Evolutionary conservation across 768 basidiomycete genomes (phyloP).

Genomic region (Mycena crocata): DNA sequence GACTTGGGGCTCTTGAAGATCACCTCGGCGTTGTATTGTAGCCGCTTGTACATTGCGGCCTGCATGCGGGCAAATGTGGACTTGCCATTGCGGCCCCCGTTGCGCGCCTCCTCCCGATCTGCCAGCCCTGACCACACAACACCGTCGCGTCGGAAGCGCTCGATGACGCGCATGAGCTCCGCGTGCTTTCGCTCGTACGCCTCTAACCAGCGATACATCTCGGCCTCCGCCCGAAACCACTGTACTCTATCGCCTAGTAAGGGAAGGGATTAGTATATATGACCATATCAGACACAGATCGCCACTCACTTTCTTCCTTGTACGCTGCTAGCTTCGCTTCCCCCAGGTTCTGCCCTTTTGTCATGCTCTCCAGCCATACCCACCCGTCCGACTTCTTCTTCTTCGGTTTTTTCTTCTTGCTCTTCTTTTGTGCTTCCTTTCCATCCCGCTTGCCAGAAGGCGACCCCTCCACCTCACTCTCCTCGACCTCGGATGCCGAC

Average conservation of each 20-base stretch:
- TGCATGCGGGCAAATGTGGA: too few species aligned
- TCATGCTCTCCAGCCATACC: slow-evolving; percentile 2
- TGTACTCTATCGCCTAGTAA: slow-evolving; percentile 14
- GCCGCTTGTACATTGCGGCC: too few species aligned
- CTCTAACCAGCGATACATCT: slow-evolving; percentile 11
- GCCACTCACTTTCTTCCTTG: too few species aligned
- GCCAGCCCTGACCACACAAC: slow-evolving; percentile 10
- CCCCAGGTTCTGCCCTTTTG: background rate
- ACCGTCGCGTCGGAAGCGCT: slow-evolving; percentile 4
- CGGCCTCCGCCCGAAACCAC: slow-evolving; percentile 6
- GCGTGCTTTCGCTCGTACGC: slow-evolving; percentile 7
- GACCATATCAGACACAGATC: too few species aligned
- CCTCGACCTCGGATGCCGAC: background rate
- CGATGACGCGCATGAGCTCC: slow-evolving; percentile 8
- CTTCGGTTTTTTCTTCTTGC: background rate
- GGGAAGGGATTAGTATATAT: background rate
- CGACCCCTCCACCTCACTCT: background rate
- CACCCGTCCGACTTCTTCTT: slow-evolving; percentile 10
- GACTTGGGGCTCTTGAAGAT: too few species aligned
- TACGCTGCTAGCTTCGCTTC: background rate
- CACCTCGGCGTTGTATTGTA: too few species aligned
- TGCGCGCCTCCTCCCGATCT: background rate
- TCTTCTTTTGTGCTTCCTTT: too few species aligned
- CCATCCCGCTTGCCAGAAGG: background rate
- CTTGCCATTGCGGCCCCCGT: background rate